Evolutionary conservation across 1,139 yeast species (phyloP).

Genomic region (Suhomyces coccinellae): DNA sequence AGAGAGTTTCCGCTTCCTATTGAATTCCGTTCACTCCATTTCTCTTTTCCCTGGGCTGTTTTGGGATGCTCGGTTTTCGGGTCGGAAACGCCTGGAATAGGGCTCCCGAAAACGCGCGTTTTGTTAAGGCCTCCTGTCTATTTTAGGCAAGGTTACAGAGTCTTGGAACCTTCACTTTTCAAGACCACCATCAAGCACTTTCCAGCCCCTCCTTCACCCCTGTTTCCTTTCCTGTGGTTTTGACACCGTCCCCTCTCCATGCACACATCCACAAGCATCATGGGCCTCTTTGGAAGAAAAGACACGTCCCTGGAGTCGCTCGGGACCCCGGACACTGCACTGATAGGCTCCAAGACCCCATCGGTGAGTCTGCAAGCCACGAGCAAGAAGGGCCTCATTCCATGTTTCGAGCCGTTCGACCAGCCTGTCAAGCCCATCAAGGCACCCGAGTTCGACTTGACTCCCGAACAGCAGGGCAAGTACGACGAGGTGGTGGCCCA

Average conservation of each 20-base stretch:
- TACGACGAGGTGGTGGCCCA: constrained; percentile 59
- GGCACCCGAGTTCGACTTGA: constrained; percentile 32
- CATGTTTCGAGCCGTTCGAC: constrained; percentile 44
- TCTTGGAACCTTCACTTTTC: no score
- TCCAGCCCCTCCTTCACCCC: no score
- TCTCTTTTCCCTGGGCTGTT: no score
- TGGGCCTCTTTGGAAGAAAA: constrained; percentile 8
- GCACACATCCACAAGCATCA: neutral
- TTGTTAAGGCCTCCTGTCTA: no score
- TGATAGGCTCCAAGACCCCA: constrained; percentile 10
- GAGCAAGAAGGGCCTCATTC: constrained; percentile 22
- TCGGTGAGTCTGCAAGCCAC: constrained; percentile 8
- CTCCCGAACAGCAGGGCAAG: constrained; percentile 54
- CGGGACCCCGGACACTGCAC: constrained; percentile 6
- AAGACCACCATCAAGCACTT: no score
- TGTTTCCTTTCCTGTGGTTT: neutral
- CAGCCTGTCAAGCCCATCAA: constrained; percentile 39
- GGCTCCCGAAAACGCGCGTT: no score
- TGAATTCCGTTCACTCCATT: no score
- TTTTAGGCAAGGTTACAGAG: no score
- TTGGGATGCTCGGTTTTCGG: neutral
- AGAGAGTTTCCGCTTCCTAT: no score
- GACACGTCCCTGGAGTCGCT: constrained; percentile 7
- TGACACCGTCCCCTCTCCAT: neutral
- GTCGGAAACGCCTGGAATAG: neutral